Conservation (phyloP, 768 basidiomycete species). For the Vararia minispora region DNA sequence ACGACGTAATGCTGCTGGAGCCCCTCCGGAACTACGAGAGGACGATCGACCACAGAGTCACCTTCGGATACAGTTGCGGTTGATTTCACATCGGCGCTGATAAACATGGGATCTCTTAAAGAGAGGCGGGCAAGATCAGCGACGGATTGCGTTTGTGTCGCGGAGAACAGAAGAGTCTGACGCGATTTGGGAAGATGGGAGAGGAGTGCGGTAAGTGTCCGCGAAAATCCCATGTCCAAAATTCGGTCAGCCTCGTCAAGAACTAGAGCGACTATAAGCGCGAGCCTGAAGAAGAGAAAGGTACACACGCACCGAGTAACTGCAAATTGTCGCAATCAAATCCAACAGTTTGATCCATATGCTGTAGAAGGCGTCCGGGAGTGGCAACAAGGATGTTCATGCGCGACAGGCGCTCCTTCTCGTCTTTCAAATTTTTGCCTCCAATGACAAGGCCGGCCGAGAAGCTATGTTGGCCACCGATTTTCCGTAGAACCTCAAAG, state of each 20-base stretch:
- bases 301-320: conserved; percentile 54
- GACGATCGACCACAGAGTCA: too few relatives aligned
- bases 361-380: conserved; percentile 88
- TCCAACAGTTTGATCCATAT: conserved; percentile 96
- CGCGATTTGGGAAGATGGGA: conserved; percentile 83
- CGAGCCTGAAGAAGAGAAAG: background rate
- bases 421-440: conserved; percentile 91
- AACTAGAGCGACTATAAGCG: conserved; percentile 33
- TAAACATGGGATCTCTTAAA: conserved; percentile 67
- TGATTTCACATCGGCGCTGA: conserved; percentile 39
- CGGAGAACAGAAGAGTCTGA: conserved; percentile 94
- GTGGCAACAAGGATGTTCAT: conserved; percentile 99
- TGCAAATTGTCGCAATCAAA: conserved; percentile 91
- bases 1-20: conserved; percentile 87
- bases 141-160: conserved; percentile 89
- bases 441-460: conserved; percentile 95
- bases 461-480: conserved; percentile 85
- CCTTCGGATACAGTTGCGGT: conserved; percentile 30
- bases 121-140: conserved; percentile 83
- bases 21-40: conserved; percentile 50
- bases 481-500: conserved; percentile 89
- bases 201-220: conserved; percentile 83
- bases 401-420: conserved; percentile 72
- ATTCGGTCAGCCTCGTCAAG: conserved; percentile 97
- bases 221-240: conserved; percentile 91